Evolutionary conservation across 139 green algal genomes (phyloP), one percentile per base, ranked within the genome.

Genomic region (Picochlorum costavermella): DNA sequence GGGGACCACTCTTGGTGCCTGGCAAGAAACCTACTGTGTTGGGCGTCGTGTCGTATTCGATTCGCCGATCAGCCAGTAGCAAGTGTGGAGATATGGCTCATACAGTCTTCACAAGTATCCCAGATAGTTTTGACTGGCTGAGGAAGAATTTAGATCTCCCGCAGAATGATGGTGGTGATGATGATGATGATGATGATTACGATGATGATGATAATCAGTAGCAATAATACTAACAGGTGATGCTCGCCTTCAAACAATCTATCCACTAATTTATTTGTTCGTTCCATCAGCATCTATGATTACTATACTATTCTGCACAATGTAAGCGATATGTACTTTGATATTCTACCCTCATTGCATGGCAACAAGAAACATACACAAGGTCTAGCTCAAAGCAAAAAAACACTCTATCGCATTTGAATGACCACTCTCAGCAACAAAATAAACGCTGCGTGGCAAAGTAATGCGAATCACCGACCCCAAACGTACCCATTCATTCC

Each of bases 91-190:
- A 49, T 5, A 57, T 44, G 20, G 23, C 12, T 50, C 40, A 50
- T 50, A 64, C 40, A 14, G 58, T 64, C 17, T 64, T 64, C 8
- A 64, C 25, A 25, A 64, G 58, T 28, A 6, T 64, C 0, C 23
- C 58, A 26, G 33, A 40, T 40, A 40, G 33, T 40, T 13, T 40
- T 40, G 33, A 40, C 3, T 40, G 33, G 33, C 33, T 40, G 8
- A 40, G 6, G 33, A 40, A 40, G 33, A 40, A 40, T 40, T 13
- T 40, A 8, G 33, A 40, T 8, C 8, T 40, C 20, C 20, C 20
- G 20, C 20, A 23, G 20, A 23, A 23, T 23, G 20, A 23, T 23
- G 20, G 20, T 3, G 33, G 33, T 12, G 33, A 40, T 40, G 33
- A 40, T 40, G 33, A 37, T 37, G 31, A 40, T 11, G 33, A 40